Percentiles rank a stretch among this genome's conserved stretches.
Evolutionary conservation across 192 early-diverging fungal genomes (phyloP).

Genomic region (Coemansia sp.): DNA sequence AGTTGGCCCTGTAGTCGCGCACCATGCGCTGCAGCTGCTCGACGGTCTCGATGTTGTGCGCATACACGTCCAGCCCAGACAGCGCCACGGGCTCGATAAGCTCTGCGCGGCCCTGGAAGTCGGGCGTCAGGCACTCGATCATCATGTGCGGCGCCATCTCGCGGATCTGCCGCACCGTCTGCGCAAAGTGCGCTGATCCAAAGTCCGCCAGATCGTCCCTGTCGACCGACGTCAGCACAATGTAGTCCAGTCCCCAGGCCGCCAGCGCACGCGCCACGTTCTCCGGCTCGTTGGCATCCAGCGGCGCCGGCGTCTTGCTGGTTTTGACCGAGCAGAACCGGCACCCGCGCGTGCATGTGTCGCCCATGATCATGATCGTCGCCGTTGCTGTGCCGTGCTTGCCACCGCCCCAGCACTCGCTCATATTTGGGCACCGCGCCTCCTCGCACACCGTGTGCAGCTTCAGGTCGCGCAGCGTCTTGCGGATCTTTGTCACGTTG

Average conservation of each 20-base stretch:
- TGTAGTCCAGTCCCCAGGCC: constrained; percentile 94
- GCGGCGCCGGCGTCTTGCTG: constrained; percentile 73
- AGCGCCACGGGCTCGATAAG: constrained; percentile 79
- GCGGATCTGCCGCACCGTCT: constrained; percentile 88
- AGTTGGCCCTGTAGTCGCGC: constrained; percentile 88
- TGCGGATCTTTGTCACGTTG: constrained; percentile 81
- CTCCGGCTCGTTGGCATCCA: constrained; percentile 90
- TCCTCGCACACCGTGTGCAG: constrained; percentile 98
- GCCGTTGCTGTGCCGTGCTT: constrained; percentile 94
- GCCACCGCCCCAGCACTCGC: constrained; percentile 98
- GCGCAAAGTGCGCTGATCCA: constrained; percentile 90
- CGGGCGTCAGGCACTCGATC: constrained; percentile 95
- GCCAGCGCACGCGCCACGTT: constrained; percentile 91
- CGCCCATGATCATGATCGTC: constrained; percentile 99
- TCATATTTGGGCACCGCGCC: constrained; percentile 96
- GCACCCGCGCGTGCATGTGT: constrained; percentile 96
- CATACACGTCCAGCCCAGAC: constrained; percentile 96
- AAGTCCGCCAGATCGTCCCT: constrained; percentile 93
- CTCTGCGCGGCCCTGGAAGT: constrained; percentile 80
- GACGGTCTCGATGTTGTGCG: constrained; percentile 98
- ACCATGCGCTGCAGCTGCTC: constrained; percentile 86
- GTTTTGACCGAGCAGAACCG: constrained; percentile 99
- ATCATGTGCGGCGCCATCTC: constrained; percentile 85
- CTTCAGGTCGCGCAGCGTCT: constrained; percentile 90
- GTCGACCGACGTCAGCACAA: constrained; percentile 97